Percentiles rank a stretch among this genome's conserved stretches.
phyloP scores from a whole-genome alignment of 306 rosid genomes.

The Corylus heterophylla region DNA sequence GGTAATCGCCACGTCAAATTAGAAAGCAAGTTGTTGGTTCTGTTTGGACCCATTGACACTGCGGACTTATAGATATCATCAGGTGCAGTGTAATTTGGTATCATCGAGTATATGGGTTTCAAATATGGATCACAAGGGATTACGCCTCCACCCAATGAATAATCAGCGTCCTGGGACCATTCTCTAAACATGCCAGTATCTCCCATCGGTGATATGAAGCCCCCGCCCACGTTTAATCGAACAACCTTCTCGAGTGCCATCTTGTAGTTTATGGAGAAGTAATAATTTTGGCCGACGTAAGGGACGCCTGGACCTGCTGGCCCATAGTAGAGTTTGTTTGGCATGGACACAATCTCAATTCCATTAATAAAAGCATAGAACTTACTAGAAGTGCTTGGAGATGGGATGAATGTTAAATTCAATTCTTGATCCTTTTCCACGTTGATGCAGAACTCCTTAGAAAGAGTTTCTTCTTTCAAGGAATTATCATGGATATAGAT shows the following conservation, averaged over 20 bases:
- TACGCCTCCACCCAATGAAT: background rate
- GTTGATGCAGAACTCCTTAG: conserved; percentile 29
- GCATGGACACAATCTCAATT: conserved; percentile 50
- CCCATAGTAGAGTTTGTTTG: conserved; percentile 15
- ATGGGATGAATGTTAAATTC: conserved; percentile 28
- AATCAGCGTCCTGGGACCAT: conserved; percentile 14
- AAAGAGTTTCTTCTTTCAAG: background rate
- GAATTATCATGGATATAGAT: background rate
- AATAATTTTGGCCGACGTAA: background rate
- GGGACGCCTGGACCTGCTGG: background rate
- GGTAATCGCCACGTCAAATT: conserved; percentile 42
- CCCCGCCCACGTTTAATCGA: conserved; percentile 43
- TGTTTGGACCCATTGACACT: background rate
- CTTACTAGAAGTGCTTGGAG: conserved; percentile 18
- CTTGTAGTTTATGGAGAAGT: conserved; percentile 6
- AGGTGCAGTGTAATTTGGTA: conserved; percentile 34
- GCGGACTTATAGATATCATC: conserved; percentile 26
- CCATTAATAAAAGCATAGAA: conserved; percentile 45
- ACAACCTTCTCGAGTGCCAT: conserved; percentile 34
- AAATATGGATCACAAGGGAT: background rate
- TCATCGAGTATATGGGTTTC: background rate
- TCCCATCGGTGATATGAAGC: conserved; percentile 17
- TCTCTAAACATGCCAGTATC: conserved; percentile 41
- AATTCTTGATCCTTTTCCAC: conserved; percentile 32
- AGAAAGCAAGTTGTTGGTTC: conserved; percentile 4